phyloP scores from a whole-genome alignment of 1,284 basidiomycete species.

The Cryptococcus amylolentus region DNA sequence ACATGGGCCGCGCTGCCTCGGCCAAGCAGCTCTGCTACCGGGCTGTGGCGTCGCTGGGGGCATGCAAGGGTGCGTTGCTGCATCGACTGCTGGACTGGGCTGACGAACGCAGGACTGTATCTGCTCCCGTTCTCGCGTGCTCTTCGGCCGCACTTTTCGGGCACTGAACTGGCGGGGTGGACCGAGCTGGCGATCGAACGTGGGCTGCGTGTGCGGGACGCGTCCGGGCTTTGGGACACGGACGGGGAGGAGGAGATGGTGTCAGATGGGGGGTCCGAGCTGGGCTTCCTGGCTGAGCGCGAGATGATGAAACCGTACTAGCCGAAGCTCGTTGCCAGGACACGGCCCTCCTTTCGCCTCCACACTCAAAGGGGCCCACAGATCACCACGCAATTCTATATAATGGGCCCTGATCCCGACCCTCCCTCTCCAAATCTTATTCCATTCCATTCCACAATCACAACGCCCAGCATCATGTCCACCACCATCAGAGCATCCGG shows the following conservation, averaged over 20 bases:
- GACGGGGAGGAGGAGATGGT: conserved; percentile 45
- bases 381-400: too few relatives aligned
- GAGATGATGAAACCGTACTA: conserved; percentile 42
- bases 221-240: conserved; percentile 56
- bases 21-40: conserved; percentile 77
- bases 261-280: conserved; percentile 34
- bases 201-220: conserved; percentile 63
- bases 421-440: too few relatives aligned
- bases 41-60: conserved; percentile 62
- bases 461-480: neutral
- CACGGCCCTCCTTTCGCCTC: neutral
- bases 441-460: neutral
- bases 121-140: conserved; percentile 70
- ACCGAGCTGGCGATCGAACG: conserved; percentile 78
- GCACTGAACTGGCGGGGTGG: conserved; percentile 64
- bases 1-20: conserved; percentile 57
- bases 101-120: conserved; percentile 66
- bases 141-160: conserved; percentile 64
- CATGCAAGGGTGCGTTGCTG: conserved; percentile 53
- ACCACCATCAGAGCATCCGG: conserved; percentile 1
- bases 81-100: conserved; percentile 31
- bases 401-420: too few relatives aligned
- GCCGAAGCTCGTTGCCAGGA: neutral
- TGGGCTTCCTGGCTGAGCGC: conserved; percentile 36
- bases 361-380: too few relatives aligned